phyloP scores from a whole-genome alignment of 2,329 filamentous ascomycete species.

The Xylariaceae sp. region DNA sequence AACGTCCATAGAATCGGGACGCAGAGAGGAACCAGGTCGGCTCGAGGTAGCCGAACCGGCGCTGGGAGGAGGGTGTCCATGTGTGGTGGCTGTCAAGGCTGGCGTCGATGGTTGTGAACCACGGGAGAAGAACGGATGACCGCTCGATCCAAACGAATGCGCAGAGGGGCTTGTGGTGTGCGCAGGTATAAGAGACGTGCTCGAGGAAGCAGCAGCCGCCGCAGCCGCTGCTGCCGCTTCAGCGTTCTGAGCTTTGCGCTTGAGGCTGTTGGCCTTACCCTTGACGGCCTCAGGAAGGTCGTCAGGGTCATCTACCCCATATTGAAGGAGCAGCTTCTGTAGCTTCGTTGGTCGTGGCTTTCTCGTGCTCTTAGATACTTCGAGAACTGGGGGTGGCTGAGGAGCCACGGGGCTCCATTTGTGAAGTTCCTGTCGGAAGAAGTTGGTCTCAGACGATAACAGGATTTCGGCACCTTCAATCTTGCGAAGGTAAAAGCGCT shows the following conservation, averaged over 20 bases:
- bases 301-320: constrained; percentile 88
- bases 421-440: constrained; percentile 93
- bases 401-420: constrained; percentile 93
- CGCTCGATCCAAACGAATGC: constrained; percentile 43
- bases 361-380: constrained; percentile 87
- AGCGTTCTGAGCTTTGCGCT: constrained; percentile 72
- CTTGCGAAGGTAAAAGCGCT: constrained; percentile 95
- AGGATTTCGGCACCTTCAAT: constrained; percentile 96
- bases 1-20: constrained; percentile 50
- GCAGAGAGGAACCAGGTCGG: constrained; percentile 41
- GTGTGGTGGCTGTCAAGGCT: constrained; percentile 43
- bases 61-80: constrained; percentile 44
- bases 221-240: constrained; percentile 52
- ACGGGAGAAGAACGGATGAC: constrained; percentile 45
- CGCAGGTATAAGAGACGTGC: constrained; percentile 30
- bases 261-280: constrained; percentile 76
- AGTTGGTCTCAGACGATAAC: constrained; percentile 93
- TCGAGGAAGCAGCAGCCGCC: constrained; percentile 29
- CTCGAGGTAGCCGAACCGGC: constrained; percentile 46
- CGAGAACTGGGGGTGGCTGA: constrained; percentile 81
- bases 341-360: constrained; percentile 97
- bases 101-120: constrained; percentile 48
- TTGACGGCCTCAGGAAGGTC: constrained; percentile 85
- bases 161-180: constrained; percentile 45
- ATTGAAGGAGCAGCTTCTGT: constrained; percentile 89